Evolutionary conservation across 1,284 basidiomycete genomes (phyloP).

Genomic region (Mycosarcoma mackinlayi): DNA sequence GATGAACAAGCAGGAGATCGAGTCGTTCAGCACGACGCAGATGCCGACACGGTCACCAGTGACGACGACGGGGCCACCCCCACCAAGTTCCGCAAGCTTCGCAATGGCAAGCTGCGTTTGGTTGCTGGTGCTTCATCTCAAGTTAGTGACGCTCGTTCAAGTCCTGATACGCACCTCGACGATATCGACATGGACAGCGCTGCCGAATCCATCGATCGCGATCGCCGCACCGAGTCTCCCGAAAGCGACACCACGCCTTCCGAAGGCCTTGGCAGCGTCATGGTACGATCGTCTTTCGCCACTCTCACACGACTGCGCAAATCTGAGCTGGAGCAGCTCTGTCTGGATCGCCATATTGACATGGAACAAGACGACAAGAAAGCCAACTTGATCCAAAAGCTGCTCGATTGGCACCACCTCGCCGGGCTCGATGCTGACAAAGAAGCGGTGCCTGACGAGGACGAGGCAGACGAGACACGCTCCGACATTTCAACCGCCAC

Average conservation of each 20-base stretch:
- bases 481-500: slow-evolving; percentile 27
- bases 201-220: slow-evolving; percentile 4
- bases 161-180: slow-evolving; percentile 6
- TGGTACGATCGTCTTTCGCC: slow-evolving; percentile 36
- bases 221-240: slow-evolving; percentile 11
- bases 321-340: slow-evolving; percentile 44
- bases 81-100: slow-evolving; percentile 57
- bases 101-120: slow-evolving; percentile 58
- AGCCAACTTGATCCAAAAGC: slow-evolving; percentile 47
- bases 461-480: slow-evolving; percentile 11
- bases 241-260: slow-evolving; percentile 17
- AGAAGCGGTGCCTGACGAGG: slow-evolving; percentile 1
- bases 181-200: slow-evolving; percentile 48
- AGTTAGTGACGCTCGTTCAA: not conserved
- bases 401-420: slow-evolving; percentile 40
- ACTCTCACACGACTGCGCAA: slow-evolving; percentile 49
- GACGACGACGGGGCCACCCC: slow-evolving; percentile 45
- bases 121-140: slow-evolving; percentile 10
- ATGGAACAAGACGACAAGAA: slow-evolving; percentile 47
- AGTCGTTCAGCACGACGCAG: slow-evolving; percentile 1
- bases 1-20: not conserved
- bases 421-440: slow-evolving; percentile 15
- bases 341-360: slow-evolving; percentile 32
- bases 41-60: slow-evolving; percentile 14
- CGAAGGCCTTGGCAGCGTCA: slow-evolving; percentile 25